phyloP scores from a whole-genome alignment of 139 green algal genomes.

The Chlamydomonas schloesseri region DNA sequence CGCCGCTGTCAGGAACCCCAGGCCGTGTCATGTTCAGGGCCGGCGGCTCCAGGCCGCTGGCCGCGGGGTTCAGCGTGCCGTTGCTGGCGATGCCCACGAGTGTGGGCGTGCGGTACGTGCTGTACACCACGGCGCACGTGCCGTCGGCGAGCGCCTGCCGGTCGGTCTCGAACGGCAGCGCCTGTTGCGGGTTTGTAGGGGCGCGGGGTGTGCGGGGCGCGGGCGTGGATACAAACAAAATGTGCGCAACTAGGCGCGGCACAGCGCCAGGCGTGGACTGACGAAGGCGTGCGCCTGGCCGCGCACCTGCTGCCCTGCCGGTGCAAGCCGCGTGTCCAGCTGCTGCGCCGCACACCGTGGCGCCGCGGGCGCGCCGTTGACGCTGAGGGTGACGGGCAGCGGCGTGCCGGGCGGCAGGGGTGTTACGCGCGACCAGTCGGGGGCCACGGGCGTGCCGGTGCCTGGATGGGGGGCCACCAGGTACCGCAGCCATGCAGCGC shows the following conservation, averaged over 20 bases:
- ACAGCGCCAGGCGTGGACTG: too few species aligned
- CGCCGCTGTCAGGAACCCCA: not conserved
- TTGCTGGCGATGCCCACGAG: not conserved
- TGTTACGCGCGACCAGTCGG: constrained; percentile 1
- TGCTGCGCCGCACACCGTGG: not conserved
- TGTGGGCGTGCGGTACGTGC: constrained; percentile 10
- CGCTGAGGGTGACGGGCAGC: not conserved
- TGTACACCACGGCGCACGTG: not conserved
- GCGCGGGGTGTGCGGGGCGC: too few species aligned
- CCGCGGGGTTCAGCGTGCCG: not conserved
- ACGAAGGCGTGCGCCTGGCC: too few species aligned
- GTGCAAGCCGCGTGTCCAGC: too few species aligned
- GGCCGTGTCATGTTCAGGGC: not conserved
- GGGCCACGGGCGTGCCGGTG: too few species aligned
- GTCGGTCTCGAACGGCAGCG: not conserved
- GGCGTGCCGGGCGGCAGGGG: not conserved
- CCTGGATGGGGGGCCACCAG: too few species aligned
- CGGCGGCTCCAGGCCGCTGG: not conserved
- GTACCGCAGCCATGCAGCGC: too few species aligned
- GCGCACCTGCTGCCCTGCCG: too few species aligned
- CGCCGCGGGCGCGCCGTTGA: not conserved
- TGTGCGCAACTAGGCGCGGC: too few species aligned
- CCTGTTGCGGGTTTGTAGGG: too few species aligned
- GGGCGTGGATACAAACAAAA: too few species aligned
- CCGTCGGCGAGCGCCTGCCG: not conserved